Evolutionary conservation across 192 early-diverging fungal species (phyloP).

Genomic region (Coemansia sp.): DNA sequence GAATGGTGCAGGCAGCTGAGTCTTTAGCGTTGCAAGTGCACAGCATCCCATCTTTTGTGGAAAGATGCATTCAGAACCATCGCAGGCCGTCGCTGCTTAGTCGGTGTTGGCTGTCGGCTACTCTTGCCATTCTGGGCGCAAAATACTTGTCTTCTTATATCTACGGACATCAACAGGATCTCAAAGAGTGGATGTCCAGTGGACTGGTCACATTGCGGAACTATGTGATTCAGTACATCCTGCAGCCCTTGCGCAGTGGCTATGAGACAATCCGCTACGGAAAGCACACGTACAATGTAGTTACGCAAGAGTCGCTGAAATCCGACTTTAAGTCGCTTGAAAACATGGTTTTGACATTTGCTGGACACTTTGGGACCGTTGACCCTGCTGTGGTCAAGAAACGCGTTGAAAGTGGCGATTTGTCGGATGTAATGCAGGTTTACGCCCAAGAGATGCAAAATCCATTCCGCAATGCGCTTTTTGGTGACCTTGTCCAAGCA

Average conservation of each 20-base stretch:
- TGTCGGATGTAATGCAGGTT: constrained; percentile 71
- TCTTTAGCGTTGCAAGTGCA: constrained; percentile 14
- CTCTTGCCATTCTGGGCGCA: constrained; percentile 45
- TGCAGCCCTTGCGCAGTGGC: constrained; percentile 69
- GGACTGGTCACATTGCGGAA: constrained; percentile 58
- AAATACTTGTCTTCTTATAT: constrained; percentile 53
- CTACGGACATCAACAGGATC: constrained; percentile 54
- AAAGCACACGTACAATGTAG: constrained; percentile 72
- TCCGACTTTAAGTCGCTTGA: constrained; percentile 86
- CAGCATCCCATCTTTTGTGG: constrained; percentile 4
- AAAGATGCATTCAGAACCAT: constrained; percentile 31
- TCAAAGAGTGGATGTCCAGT: constrained; percentile 55
- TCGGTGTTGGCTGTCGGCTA: constrained; percentile 71
- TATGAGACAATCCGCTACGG: constrained; percentile 80
- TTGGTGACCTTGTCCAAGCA: constrained; percentile 69
- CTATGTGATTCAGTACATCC: constrained; percentile 77
- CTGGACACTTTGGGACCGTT: constrained; percentile 54
- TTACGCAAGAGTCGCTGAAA: constrained; percentile 71
- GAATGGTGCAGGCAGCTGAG: constrained; percentile 1
- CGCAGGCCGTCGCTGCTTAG: constrained; percentile 49
- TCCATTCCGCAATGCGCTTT: constrained; percentile 52
- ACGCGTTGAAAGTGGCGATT: constrained; percentile 73
- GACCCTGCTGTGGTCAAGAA: constrained; percentile 56
- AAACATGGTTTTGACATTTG: constrained; percentile 87
- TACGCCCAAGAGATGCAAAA: constrained; percentile 76